Conservation (phyloP, 2,329 filamentous ascomycete genomes). For the Exophiala lecanii-corni region DNA sequence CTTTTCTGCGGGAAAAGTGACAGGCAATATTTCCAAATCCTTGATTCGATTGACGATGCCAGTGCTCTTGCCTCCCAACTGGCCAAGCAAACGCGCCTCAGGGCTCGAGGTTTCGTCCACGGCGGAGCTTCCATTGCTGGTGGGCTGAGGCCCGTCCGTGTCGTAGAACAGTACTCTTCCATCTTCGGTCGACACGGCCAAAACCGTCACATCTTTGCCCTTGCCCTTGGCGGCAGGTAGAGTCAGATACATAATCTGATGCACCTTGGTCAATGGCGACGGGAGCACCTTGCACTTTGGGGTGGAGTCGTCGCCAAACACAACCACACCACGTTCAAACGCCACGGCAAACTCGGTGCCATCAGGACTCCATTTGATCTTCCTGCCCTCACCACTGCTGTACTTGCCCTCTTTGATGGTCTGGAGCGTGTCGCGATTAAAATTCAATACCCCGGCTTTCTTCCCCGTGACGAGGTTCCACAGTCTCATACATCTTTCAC, state of each 20-base stretch:
- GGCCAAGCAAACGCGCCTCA: slow-evolving; percentile 58
- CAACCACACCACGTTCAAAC: slow-evolving; percentile 78
- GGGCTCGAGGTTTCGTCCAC: slow-evolving; percentile 55
- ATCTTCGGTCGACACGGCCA: slow-evolving; percentile 85
- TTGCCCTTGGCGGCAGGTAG: slow-evolving; percentile 40
- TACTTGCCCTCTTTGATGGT: slow-evolving; percentile 72
- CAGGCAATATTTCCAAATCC: slow-evolving; percentile 68
- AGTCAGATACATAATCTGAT: slow-evolving; percentile 69
- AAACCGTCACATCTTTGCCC: slow-evolving; percentile 45
- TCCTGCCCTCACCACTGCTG: slow-evolving; percentile 74
- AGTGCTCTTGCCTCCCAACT: slow-evolving; percentile 68
- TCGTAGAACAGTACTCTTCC: slow-evolving; percentile 81
- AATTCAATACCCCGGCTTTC: slow-evolving; percentile 89
- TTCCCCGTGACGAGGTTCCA: slow-evolving; percentile 98
- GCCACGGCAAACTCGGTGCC: slow-evolving; percentile 82
- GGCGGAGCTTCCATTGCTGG: slow-evolving; percentile 33
- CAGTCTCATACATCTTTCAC: slow-evolving; percentile 84
- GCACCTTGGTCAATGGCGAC: slow-evolving; percentile 69
- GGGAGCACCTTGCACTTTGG: slow-evolving; percentile 70
- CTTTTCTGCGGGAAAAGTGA: slow-evolving; percentile 31
- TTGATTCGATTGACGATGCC: slow-evolving; percentile 74
- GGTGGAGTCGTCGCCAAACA: slow-evolving; percentile 76
- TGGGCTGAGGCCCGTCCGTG: slow-evolving; percentile 42
- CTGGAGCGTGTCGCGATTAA: slow-evolving; percentile 66
- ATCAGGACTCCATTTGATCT: slow-evolving; percentile 71